A percentile compares a stretch with the other conserved stretches of the same genome.
Evolutionary conservation across 768 basidiomycete species (phyloP).

Genomic region (Hortiboletus campestris): DNA sequence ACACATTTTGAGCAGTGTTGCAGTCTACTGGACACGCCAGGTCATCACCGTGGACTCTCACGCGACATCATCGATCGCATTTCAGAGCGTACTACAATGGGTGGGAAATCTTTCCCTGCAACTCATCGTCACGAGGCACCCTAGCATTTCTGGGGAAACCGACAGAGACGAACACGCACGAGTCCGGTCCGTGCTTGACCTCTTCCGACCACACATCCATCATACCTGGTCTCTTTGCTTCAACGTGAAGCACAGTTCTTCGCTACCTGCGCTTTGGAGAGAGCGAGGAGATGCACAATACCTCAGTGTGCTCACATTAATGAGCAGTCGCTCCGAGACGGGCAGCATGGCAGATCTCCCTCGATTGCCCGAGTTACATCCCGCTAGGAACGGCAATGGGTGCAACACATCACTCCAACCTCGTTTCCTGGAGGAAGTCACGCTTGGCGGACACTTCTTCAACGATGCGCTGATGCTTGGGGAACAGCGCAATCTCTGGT

Average conservation of each 20-base stretch:
- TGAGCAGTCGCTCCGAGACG: not conserved
- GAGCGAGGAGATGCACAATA: not conserved
- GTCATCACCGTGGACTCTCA: slow-evolving; percentile 16
- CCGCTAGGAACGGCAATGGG: not conserved
- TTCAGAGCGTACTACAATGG: not conserved
- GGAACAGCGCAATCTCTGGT: slow-evolving; percentile 1
- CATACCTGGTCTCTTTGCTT: slow-evolving; percentile 4
- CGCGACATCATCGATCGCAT: not conserved
- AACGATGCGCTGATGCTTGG: not conserved
- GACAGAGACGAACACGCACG: not conserved
- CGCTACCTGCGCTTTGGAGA: slow-evolving; percentile 5
- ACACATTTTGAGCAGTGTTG: slow-evolving; percentile 9
- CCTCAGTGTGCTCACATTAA: not conserved
- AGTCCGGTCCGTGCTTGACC: not conserved
- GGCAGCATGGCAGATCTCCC: not conserved
- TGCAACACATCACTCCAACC: not conserved
- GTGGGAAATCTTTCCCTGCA: not conserved
- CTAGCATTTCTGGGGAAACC: not conserved
- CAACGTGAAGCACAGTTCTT: not conserved
- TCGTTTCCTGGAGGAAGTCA: not conserved
- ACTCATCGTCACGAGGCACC: slow-evolving; percentile 1
- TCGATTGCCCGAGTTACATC: not conserved
- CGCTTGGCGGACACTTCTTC: not conserved
- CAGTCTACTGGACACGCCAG: slow-evolving; percentile 19
- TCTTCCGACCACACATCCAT: not conserved